phyloP scores from a whole-genome alignment of 2,329 filamentous ascomycete genomes.

The Hypoxylon sp. region DNA sequence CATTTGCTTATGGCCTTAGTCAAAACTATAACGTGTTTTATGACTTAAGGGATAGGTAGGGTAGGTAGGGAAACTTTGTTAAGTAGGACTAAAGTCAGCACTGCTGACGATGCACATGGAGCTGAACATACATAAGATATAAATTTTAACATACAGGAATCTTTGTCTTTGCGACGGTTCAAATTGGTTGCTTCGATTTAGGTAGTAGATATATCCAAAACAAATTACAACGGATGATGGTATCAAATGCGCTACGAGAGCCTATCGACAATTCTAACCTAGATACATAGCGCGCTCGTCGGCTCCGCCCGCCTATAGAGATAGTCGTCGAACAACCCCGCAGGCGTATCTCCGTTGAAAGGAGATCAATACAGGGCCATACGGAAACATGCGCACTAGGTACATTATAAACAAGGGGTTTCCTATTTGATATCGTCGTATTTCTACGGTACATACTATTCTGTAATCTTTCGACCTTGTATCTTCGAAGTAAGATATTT shows the following conservation, averaged over 20 bases:
- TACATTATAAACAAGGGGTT: not conserved
- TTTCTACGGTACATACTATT: not conserved
- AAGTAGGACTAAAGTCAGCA: not conserved
- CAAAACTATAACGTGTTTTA: not conserved
- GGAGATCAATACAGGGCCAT: not conserved
- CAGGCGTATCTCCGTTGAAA: slow-evolving; percentile 24
- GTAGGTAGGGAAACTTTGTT: too few species aligned
- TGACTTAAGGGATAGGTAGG: too few species aligned
- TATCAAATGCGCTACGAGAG: slow-evolving; percentile 4
- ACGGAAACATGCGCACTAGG: not conserved
- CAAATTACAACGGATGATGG: too few species aligned
- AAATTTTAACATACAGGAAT: too few species aligned
- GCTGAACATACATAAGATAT: too few species aligned
- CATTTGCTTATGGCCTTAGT: not conserved
- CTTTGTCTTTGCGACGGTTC: too few species aligned
- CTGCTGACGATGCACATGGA: not conserved
- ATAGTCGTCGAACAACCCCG: slow-evolving; percentile 27
- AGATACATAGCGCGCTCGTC: slow-evolving; percentile 14
- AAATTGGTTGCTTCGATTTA: not conserved
- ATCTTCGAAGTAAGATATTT: not conserved
- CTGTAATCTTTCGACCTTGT: not conserved
- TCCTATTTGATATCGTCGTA: not conserved
- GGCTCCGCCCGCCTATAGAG: slow-evolving; percentile 26
- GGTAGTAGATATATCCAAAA: too few species aligned
- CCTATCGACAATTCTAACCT: slow-evolving; percentile 19